Evolutionary conservation across 2,329 filamentous ascomycete genomes (phyloP), one percentile per base, ranked within the genome.

Genomic region (Alternaria conjuncta): DNA sequence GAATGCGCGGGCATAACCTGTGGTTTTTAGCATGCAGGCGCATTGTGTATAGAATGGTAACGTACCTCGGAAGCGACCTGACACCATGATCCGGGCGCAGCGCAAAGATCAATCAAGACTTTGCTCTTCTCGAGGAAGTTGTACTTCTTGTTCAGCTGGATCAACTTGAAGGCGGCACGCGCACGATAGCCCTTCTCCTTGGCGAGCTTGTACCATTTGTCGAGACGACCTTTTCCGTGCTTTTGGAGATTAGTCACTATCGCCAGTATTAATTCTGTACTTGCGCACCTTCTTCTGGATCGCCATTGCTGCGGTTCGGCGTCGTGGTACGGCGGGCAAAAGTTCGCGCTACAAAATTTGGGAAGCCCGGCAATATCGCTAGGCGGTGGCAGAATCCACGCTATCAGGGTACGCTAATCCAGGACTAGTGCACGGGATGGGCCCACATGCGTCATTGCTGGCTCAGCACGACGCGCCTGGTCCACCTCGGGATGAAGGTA

Each of bases 121-220:
- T 93, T 97, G 82, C 93, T 96, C 86, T 96, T 95, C 82, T 98
- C 94, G 72, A 99, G 85, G 82, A 99, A 99, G 71, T 93, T 92
- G 91, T 97, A 99, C 80, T 97, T 98, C 84, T 98, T 97, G 85
- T 99, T 99, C 75, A 99, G 85, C 81, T 99, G 95, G 72, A 99
- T 95, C 73, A 99, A 84, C 84, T 99, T 99, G 87, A 98, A 98
- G 60, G 96, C 94, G 73, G 96, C 94, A 87, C 96, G 89, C 66
- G 96, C 95, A 76, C 96, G 88, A 79, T 97, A 99, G 67, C 96
- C 96, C 82, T 97, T 98, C 81, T 99, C 96, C 82, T 99, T 99
- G 66, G 96, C 96, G 75, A 98, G 90, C 80, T 94, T 95, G 84
- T 98, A 99, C 93, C 94, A 98, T 83, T 98, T 97, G 83, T 99